phyloP scores from a whole-genome alignment of 129 eudicot species.

The Glebionis coronaria region DNA sequence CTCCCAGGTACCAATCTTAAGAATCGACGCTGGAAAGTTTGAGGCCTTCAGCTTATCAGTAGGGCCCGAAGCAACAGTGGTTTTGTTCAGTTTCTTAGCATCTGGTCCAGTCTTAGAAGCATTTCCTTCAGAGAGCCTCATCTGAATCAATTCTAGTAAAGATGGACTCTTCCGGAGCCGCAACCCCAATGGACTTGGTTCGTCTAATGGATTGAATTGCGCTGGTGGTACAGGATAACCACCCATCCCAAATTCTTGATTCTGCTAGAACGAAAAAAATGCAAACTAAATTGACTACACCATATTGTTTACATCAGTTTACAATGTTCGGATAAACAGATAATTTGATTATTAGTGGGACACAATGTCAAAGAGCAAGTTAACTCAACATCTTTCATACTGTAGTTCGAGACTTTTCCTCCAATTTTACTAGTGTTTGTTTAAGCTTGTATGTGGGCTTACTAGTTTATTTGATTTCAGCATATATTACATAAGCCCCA shows the following conservation, averaged over 20 bases:
- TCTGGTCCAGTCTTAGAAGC: constrained; percentile 39
- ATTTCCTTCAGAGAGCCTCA: constrained; percentile 66
- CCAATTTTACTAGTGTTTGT: too few relatives aligned
- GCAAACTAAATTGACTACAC: not conserved
- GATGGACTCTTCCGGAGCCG: constrained; percentile 80
- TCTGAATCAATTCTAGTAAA: constrained; percentile 80
- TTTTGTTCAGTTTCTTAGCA: constrained; percentile 50
- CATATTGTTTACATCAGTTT: not conserved
- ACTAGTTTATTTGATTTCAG: too few relatives aligned
- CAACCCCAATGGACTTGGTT: constrained; percentile 91
- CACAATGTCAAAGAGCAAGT: too few relatives aligned
- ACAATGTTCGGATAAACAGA: too few relatives aligned
- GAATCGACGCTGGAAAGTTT: constrained; percentile 76
- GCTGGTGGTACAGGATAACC: constrained; percentile 41
- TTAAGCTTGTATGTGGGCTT: too few relatives aligned
- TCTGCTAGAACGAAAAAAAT: constrained; percentile 4
- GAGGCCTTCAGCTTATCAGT: constrained; percentile 86
- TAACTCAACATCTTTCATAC: too few relatives aligned
- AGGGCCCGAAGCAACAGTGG: constrained; percentile 25
- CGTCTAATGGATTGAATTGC: constrained; percentile 71
- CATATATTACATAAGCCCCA: too few relatives aligned
- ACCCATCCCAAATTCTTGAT: constrained; percentile 38
- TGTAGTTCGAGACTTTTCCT: too few relatives aligned
- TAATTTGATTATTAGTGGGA: too few relatives aligned
- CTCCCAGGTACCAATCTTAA: constrained; percentile 97